Evolutionary conservation across 257 asterid genomes (phyloP), one percentile per base, ranked within the genome.

Genomic region (Solanum pennellii): DNA sequence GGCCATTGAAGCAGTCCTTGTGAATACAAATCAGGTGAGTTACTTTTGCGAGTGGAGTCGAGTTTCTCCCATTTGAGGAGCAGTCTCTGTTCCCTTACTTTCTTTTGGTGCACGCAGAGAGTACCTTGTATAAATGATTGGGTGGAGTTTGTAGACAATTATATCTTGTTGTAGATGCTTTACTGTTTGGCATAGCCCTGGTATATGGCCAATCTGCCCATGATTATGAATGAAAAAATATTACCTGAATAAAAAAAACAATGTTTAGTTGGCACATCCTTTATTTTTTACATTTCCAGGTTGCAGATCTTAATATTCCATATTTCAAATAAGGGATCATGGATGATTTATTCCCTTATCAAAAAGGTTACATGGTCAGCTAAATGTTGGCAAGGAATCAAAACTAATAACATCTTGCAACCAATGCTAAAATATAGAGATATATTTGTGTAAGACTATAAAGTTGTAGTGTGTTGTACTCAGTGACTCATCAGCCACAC

Each of bases 21-120:
- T 96, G 88, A 96, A 95, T 89, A 94, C 99, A 60, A 97, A 93
- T 87, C 95, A 97, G 98, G 99, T 95, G 87, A 65, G 86, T 35
- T 41, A 7, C 59, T 42, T 76, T 29, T 13, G 71, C 11, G 66
- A 8, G 66, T 62, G 31, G 71, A 62, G 71, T 62, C 33, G 16
- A 62, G 71, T 62, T 62, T 62, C 31, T 62, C 8, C 33, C 7
- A 62, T 12, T 62, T 62, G 71, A 2, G 7, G 71, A n/a, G 71
- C n/a, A n/a, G 71, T 62, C 71, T 62, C 71, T 31, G 71, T 62
- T 62, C 71, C 16, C 33, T 62, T 62, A n/a, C 25, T 62, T 62
- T 11, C 33, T 62, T 62, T 62, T n/a, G 71, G 71, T 62, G 33
- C 71, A 62, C 31, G 5, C 71, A 62, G 71, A 62, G 71, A 11